Percentiles rank a stretch among this genome's conserved stretches.
Conservation (phyloP, 108 stramenopile genomes). For the Cyclostephanos tholiformis region DNA sequence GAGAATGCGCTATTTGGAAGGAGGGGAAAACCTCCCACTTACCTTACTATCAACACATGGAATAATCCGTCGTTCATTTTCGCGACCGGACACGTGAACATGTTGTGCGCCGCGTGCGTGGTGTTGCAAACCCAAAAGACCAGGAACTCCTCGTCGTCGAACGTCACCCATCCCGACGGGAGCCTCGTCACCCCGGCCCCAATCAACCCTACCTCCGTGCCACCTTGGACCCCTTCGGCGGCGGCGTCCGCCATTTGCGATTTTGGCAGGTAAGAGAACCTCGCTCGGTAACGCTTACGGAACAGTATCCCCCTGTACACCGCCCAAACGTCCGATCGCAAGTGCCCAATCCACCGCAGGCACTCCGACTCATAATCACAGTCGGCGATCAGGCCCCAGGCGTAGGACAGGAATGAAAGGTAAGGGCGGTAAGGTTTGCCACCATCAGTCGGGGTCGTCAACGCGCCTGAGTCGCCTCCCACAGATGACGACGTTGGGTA, state of each 20-base stretch:
- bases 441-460: no score
- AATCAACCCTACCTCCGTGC: background rate
- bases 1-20: no score
- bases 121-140: conserved; percentile 87
- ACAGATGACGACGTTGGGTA: conserved; percentile 11
- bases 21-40: no score
- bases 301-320: conserved; percentile 63
- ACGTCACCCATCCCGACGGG: conserved; percentile 58
- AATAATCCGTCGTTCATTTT: conserved; percentile 81
- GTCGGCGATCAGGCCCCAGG: conserved; percentile 89
- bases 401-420: conserved; percentile 80
- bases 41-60: conserved; percentile 74
- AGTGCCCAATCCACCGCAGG: conserved; percentile 69
- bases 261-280: conserved; percentile 80
- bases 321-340: conserved; percentile 83
- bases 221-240: background rate
- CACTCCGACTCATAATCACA: conserved; percentile 88
- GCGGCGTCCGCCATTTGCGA: no score
- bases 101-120: conserved; percentile 70
- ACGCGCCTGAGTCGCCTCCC: no score
- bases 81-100: conserved; percentile 64
- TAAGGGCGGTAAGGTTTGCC: no score
- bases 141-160: conserved; percentile 72
- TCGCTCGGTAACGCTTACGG: conserved; percentile 61
- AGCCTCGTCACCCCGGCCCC: conserved; percentile 18